Evolutionary conservation across 306 rosid genomes (phyloP), one percentile per base, ranked within the genome.

Genomic region (Abrus pulchellus): DNA sequence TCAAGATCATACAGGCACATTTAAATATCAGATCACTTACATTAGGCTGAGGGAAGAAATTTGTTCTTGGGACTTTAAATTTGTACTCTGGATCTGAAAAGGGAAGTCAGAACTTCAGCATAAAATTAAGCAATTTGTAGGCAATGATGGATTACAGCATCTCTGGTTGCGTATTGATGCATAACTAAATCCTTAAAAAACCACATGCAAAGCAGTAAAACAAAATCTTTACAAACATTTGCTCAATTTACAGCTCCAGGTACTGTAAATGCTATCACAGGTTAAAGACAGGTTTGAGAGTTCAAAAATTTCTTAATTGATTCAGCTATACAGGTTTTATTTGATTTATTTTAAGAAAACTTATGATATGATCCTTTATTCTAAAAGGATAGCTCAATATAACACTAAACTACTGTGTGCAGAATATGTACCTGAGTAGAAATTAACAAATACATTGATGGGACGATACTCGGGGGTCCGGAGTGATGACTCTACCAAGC

Each of bases 31-130:
- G 29, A 68, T 82, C 62, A 84, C 97, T 86, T 84, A 91, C 98
- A 72, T 93, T 93, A 27, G 99, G 99, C 88, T 89, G 97, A 72
- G 99, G 98, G 83, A 95, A 94, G 80, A 95, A 94, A 75, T 86
- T 76, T 76, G 94, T 56, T 83, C 97, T 85, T 34, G 97, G 91
- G 63, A 93, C 97, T 72, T 83, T 90, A 68, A 89, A 76, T 76
- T 85, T 93, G 87, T 92, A 86, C 79, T 89, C 90, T 9, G 97
- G 92, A 70, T 89, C 99, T 95, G 90, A 64, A 80, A 85, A 61
- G 72, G 81, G 38, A 83, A 83, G 45, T 69, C 76, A 83, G 38
- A 82, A 48, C 29, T 20, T 69, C 54, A 48, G 65, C 78, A 77
- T n/a, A 67, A 73, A 79, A 41, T 60, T 30, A 49, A 69, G 63